Conservation (phyloP, 2,329 filamentous ascomycete species). For the Trichoderma atroviride region DNA sequence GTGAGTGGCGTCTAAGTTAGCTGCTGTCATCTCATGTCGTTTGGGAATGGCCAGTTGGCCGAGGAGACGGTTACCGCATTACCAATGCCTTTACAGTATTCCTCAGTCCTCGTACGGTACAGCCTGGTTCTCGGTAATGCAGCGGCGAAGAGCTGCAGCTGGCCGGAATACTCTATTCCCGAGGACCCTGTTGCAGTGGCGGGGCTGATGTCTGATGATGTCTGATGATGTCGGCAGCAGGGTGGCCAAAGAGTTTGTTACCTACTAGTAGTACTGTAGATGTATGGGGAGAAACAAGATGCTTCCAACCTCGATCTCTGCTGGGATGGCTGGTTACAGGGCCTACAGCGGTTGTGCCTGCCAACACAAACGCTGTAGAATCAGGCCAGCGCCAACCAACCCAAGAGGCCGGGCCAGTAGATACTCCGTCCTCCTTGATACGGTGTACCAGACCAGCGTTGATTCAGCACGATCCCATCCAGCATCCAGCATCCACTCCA, state of each 20-base stretch:
- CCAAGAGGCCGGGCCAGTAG: background rate
- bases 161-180: background rate
- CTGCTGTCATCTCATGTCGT: background rate
- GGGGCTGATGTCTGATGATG: background rate
- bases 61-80: background rate
- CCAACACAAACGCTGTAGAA: background rate
- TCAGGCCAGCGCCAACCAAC: background rate
- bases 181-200: background rate
- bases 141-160: background rate
- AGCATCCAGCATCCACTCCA: background rate
- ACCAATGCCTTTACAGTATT: background rate
- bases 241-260: background rate
- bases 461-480: background rate
- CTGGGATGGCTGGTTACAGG: background rate
- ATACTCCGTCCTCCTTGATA: background rate
- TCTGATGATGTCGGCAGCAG: background rate
- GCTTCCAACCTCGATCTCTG: background rate
- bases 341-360: background rate
- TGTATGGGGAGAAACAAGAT: background rate
- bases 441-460: too few relatives aligned
- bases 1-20: constrained; percentile 2
- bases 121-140: background rate
- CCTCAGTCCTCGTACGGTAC: background rate
- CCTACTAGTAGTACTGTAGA: background rate
- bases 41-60: background rate